Conservation (phyloP, 352 stramenopile species). For the Phytophthora chlamydospora region DNA sequence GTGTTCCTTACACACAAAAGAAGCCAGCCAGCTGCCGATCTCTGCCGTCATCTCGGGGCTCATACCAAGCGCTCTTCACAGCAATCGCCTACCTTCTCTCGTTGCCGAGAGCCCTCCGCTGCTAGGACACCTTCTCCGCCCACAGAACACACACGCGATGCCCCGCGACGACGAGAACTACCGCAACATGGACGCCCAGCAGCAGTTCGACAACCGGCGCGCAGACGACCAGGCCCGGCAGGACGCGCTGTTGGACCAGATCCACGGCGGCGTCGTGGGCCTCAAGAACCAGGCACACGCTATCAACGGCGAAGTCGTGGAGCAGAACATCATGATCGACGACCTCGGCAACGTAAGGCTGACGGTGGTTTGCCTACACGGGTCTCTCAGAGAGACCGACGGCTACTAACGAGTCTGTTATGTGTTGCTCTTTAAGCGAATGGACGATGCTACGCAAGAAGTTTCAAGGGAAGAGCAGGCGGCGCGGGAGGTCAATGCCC, state of each 20-base stretch:
- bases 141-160: constrained; percentile 21
- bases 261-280: constrained; percentile 75
- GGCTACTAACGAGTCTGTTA: constrained; percentile 20
- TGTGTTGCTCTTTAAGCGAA: constrained; percentile 43
- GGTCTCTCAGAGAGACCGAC: constrained; percentile 3
- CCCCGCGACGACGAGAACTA: constrained; percentile 54
- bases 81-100: constrained; percentile 27
- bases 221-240: constrained; percentile 63
- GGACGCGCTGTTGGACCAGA: constrained; percentile 79
- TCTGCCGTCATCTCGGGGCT: constrained; percentile 34
- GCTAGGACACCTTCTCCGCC: neutral
- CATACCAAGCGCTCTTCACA: constrained; percentile 8
- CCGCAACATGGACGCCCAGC: constrained; percentile 67
- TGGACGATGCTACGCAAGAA: constrained; percentile 69
- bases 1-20: constrained; percentile 20
- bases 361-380: neutral
- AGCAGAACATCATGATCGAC: constrained; percentile 86
- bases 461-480: constrained; percentile 65
- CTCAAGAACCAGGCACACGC: constrained; percentile 85
- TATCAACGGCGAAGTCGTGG: constrained; percentile 85
- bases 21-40: constrained; percentile 38
- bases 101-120: constrained; percentile 15
- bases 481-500: constrained; percentile 66
- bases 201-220: constrained; percentile 68
- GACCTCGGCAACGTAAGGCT: constrained; percentile 70